Evolutionary conservation across 805 yeast genomes (phyloP).

Genomic region (Metschnikowia baotianmanensis): DNA sequence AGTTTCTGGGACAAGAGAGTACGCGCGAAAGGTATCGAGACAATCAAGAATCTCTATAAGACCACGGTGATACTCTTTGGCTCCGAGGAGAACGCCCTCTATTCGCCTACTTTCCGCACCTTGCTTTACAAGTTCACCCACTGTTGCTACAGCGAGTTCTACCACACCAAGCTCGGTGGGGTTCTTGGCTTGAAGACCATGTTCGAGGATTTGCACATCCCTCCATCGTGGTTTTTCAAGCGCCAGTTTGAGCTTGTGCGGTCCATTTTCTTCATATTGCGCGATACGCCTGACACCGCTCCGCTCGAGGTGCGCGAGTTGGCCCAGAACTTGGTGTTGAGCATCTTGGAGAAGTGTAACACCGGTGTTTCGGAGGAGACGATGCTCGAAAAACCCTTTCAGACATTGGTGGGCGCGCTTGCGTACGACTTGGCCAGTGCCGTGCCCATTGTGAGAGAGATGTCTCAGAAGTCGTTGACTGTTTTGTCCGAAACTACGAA

Average conservation of each 20-base stretch:
- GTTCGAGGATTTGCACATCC: constrained; percentile 63
- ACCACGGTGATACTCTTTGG: constrained; percentile 71
- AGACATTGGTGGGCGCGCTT: constrained; percentile 79
- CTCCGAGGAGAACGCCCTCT: constrained; percentile 56
- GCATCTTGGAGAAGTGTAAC: constrained; percentile 66
- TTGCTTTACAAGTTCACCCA: constrained; percentile 84
- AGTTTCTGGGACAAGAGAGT: constrained; percentile 74
- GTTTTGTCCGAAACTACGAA: constrained; percentile 68
- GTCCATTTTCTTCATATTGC: constrained; percentile 82
- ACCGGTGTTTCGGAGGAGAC: constrained; percentile 56
- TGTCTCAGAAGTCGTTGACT: constrained; percentile 69
- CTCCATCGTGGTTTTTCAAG: constrained; percentile 68
- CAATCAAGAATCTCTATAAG: constrained; percentile 59
- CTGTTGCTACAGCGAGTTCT: constrained; percentile 85
- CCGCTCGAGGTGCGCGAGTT: constrained; percentile 73
- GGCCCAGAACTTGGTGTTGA: constrained; percentile 66
- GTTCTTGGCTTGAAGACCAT: constrained; percentile 76
- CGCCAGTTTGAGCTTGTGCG: constrained; percentile 83
- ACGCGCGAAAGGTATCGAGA: constrained; percentile 64
- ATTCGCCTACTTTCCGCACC: constrained; percentile 72
- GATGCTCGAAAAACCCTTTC: constrained; percentile 68
- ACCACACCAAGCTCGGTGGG: constrained; percentile 85
- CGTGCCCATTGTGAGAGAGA: constrained; percentile 74
- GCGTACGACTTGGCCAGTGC: constrained; percentile 93
- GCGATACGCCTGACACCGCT: constrained; percentile 87